These are phyloP conservation scores for Nemania sp. DNA, from an alignment of 2,329 filamentous ascomycete species.

Conservation along the genomic window DNA sequence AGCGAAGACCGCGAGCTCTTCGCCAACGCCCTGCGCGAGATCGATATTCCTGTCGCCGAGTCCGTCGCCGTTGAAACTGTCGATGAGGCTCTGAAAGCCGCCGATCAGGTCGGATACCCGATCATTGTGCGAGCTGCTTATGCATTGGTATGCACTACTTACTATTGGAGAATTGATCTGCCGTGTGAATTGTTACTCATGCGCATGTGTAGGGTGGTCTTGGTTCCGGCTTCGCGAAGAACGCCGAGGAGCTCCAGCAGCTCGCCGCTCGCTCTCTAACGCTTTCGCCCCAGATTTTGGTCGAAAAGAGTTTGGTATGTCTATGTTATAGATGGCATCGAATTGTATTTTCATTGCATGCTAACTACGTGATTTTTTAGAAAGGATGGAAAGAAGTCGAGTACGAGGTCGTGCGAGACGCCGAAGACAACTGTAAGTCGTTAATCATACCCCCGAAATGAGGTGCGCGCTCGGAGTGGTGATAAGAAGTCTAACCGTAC, in stretches of 20 bases:
- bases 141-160: slow-evolving; percentile 57
- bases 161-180: background rate
- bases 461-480: background rate
- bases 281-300: slow-evolving; percentile 91
- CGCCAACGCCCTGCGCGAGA: slow-evolving; percentile 92
- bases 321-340: too few species aligned
- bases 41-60: slow-evolving; percentile 95
- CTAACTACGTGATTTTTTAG: background rate
- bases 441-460: background rate
- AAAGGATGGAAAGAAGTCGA: slow-evolving; percentile 99
- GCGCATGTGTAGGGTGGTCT: slow-evolving; percentile 68
- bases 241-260: slow-evolving; percentile 90
- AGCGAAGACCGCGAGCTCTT: slow-evolving; percentile 97
- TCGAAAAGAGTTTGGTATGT: slow-evolving; percentile 83
- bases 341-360: too few species aligned
- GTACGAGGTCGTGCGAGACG: slow-evolving; percentile 97
- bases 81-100: slow-evolving; percentile 88
- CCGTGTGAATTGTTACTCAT: background rate
- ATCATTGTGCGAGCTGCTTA: slow-evolving; percentile 98
- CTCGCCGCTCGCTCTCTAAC: slow-evolving; percentile 91
- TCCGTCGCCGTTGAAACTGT: slow-evolving; percentile 90
- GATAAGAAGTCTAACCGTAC: background rate
- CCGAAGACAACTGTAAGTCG: slow-evolving; percentile 80
- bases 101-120: slow-evolving; percentile 75
- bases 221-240: slow-evolving; percentile 93